These are phyloP conservation scores for Nakazawaea pomicola DNA, from an alignment of 805 yeast species.

Conservation along the genomic window DNA sequence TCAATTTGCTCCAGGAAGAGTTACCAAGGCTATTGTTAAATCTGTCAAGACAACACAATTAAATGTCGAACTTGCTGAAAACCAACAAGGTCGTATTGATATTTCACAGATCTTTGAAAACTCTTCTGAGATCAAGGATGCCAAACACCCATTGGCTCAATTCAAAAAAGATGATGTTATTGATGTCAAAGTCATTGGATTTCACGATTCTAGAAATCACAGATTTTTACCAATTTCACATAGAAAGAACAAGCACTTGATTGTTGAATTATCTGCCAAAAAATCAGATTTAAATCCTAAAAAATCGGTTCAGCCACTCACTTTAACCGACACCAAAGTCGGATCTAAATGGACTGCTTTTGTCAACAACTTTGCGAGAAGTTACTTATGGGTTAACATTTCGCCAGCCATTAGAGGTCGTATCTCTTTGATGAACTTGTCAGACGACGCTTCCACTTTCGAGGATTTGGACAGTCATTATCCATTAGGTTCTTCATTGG, in stretches of 20 bases:
- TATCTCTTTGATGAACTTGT: slow-evolving; percentile 58
- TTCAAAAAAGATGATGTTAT: slow-evolving; percentile 56
- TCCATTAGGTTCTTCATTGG: slow-evolving; percentile 70
- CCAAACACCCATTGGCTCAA: slow-evolving; percentile 49
- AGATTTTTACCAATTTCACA: slow-evolving; percentile 63
- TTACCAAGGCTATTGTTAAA: slow-evolving; percentile 56
- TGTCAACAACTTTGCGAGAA: slow-evolving; percentile 59
- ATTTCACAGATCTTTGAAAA: slow-evolving; percentile 61
- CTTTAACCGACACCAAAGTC: slow-evolving; percentile 37
- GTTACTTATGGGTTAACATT: slow-evolving; percentile 62
- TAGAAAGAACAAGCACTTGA: slow-evolving; percentile 45
- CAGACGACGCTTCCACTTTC: slow-evolving; percentile 45
- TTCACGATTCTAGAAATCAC: slow-evolving; percentile 65
- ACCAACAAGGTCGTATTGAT: slow-evolving; percentile 75
- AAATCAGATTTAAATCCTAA: slow-evolving; percentile 32
- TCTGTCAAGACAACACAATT: slow-evolving; percentile 69
- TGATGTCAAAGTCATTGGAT: slow-evolving; percentile 68
- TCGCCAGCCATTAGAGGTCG: slow-evolving; percentile 67
- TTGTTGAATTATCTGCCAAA: slow-evolving; percentile 61
- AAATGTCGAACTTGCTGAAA: slow-evolving; percentile 70
- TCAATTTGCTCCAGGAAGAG: slow-evolving; percentile 56
- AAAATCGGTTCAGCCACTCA: slow-evolving; percentile 21
- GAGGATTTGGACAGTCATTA: slow-evolving; percentile 47
- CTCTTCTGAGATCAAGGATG: slow-evolving; percentile 50
- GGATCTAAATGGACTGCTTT: slow-evolving; percentile 54